Percentiles rank a stretch among this genome's conserved stretches.
Evolutionary conservation across 495 filamentous ascomycete genomes (phyloP).

Genomic region (Pseudoneurospora amorphoporcata): DNA sequence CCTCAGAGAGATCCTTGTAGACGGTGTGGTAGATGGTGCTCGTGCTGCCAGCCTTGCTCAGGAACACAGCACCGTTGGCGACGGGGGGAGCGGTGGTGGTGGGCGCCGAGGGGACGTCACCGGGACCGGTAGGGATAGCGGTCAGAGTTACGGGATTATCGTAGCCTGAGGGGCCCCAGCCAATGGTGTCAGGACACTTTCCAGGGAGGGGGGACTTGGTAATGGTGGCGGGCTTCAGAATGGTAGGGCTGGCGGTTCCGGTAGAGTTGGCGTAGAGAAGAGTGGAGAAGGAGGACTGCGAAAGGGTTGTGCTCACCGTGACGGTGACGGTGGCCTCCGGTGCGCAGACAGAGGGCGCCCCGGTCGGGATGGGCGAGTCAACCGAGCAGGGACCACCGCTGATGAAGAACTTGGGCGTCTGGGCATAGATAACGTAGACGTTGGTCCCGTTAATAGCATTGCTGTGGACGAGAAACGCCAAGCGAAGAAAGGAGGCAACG

Average conservation of each 20-base stretch:
- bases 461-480: constrained; percentile 6
- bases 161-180: constrained; percentile 19
- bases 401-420: constrained; percentile 33
- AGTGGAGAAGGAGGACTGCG: constrained; percentile 1
- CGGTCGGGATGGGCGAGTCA: not conserved
- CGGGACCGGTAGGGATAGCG: constrained; percentile 4
- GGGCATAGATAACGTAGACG: constrained; percentile 38
- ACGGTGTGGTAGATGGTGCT: constrained; percentile 19
- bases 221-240: not conserved
- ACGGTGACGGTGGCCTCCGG: constrained; percentile 19
- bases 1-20: constrained; percentile 19
- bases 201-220: constrained; percentile 4
- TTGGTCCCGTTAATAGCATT: constrained; percentile 42
- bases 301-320: constrained; percentile 20
- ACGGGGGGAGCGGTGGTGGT: constrained; percentile 3
- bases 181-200: constrained; percentile 21
- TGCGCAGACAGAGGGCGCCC: constrained; percentile 10
- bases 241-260: constrained; percentile 2
- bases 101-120: constrained; percentile 1
- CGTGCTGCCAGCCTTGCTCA: constrained; percentile 2
- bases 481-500: not conserved
- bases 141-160: constrained; percentile 12
- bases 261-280: constrained; percentile 3
- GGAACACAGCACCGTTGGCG: not conserved
- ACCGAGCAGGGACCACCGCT: constrained; percentile 14